These are phyloP conservation scores for Paramecium biaurelia DNA, from an alignment of 73 alveolate genomes.

Conservation along the genomic window DNA sequence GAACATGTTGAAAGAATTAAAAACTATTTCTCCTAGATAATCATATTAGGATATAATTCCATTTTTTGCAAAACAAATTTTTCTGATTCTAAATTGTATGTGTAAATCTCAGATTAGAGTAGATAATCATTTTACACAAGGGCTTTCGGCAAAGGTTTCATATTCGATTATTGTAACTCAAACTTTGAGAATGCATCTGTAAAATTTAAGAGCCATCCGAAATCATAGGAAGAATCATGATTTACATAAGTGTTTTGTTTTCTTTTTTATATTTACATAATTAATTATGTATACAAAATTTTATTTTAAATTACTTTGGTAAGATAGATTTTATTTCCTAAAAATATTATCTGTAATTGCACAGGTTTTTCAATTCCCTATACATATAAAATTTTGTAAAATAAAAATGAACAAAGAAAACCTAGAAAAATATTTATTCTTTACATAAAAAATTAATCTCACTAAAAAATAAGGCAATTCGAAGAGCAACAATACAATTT, in stretches of 20 bases:
- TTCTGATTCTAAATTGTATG: background rate
- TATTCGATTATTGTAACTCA: background rate
- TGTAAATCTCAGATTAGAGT: background rate
- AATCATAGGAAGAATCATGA: background rate
- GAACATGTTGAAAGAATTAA: slow-evolving; percentile 31
- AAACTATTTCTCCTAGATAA: background rate
- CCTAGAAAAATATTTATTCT: no score
- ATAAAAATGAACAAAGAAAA: no score
- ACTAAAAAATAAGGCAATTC: no score
- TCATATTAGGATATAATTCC: slow-evolving; percentile 32
- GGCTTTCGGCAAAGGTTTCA: slow-evolving; percentile 38
- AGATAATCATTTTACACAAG: background rate
- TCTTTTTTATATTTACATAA: background rate
- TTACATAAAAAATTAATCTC: no score
- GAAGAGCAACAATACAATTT: no score
- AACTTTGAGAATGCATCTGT: background rate
- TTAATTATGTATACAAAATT: no score
- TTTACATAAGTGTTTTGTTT: background rate
- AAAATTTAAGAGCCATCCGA: slow-evolving; percentile 29
- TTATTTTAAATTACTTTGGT: no score
- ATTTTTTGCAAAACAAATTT: background rate
- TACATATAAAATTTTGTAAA: no score
- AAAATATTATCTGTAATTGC: no score
- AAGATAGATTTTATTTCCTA: no score
- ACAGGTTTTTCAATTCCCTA: no score